phyloP scores from a whole-genome alignment of 73 alveolate genomes.

The Paramecium bursaria region DNA sequence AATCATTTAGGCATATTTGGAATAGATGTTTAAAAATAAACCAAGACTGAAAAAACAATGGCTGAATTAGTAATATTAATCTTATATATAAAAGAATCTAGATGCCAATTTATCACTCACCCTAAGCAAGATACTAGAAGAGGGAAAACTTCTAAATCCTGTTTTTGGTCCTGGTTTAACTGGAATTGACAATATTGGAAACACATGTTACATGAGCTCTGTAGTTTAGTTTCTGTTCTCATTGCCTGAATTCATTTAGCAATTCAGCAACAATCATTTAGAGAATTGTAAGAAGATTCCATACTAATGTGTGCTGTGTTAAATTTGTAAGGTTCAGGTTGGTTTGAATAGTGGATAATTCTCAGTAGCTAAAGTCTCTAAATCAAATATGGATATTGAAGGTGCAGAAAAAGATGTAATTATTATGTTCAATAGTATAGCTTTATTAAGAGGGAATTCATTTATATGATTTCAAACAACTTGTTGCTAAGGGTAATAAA shows the following conservation, averaged over 20 bases:
- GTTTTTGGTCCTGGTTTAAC: constrained; percentile 98
- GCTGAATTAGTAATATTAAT: constrained; percentile 85
- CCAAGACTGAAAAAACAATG: constrained; percentile 98
- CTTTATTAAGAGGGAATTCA: constrained; percentile 96
- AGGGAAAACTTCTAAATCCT: constrained; percentile 95
- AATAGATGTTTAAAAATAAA: constrained; percentile 88
- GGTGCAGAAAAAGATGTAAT: constrained; percentile 82
- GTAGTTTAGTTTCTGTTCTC: constrained; percentile 93
- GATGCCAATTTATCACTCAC: constrained; percentile 92
- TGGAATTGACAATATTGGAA: constrained; percentile 98
- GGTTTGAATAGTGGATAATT: constrained; percentile 95
- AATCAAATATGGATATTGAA: constrained; percentile 73
- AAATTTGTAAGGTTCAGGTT: constrained; percentile 90
- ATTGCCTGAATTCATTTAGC: constrained; percentile 89
- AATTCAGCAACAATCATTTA: constrained; percentile 77
- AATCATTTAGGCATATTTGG: constrained; percentile 91
- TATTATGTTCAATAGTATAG: constrained; percentile 68
- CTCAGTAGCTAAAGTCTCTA: constrained; percentile 89
- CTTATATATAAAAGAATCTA: constrained; percentile 65
- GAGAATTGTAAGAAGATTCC: constrained; percentile 87
- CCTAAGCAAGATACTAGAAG: constrained; percentile 94
- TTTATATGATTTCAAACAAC: constrained; percentile 90
- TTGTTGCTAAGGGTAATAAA: constrained; percentile 97
- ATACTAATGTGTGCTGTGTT: constrained; percentile 89
- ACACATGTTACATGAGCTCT: constrained; percentile 99